phyloP scores from a whole-genome alignment of 441 rosid genomes.

The Capsella rubella region DNA sequence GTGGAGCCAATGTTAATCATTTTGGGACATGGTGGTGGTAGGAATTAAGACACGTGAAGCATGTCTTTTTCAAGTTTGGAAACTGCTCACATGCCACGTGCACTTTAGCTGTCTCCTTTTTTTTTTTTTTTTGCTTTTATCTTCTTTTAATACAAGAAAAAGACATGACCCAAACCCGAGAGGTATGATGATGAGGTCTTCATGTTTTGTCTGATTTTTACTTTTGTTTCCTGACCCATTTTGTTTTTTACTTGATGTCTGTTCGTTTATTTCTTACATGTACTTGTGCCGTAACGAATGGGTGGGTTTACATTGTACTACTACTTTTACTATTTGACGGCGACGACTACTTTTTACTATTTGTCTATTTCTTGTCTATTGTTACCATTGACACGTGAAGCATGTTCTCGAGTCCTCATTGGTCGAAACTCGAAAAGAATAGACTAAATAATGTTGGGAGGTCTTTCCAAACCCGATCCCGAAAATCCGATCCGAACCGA shows the following conservation, averaged over 20 bases:
- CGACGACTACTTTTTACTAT: neutral
- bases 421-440: neutral
- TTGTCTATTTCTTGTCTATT: neutral
- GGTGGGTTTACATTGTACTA: neutral
- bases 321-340: neutral
- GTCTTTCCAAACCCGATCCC: too few relatives aligned
- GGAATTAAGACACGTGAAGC: constrained; percentile 35
- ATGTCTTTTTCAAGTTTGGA: constrained; percentile 32
- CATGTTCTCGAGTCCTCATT: neutral
- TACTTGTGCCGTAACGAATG: neutral
- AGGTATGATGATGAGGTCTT: constrained; percentile 1
- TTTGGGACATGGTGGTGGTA: constrained; percentile 31
- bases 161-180: constrained; percentile 9
- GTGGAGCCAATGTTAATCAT: neutral
- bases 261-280: too few relatives aligned
- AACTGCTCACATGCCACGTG: constrained; percentile 35
- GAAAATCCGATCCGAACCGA: too few relatives aligned
- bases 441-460: too few relatives aligned
- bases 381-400: neutral
- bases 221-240: neutral
- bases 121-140: neutral
- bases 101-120: constrained; percentile 22
- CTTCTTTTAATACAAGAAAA: constrained; percentile 26
- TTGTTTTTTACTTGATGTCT: neutral
- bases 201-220: neutral